These are phyloP conservation scores for Furculomyces boomerangus DNA, from an alignment of 371 early-diverging fungal genomes.

Conservation along the genomic window DNA sequence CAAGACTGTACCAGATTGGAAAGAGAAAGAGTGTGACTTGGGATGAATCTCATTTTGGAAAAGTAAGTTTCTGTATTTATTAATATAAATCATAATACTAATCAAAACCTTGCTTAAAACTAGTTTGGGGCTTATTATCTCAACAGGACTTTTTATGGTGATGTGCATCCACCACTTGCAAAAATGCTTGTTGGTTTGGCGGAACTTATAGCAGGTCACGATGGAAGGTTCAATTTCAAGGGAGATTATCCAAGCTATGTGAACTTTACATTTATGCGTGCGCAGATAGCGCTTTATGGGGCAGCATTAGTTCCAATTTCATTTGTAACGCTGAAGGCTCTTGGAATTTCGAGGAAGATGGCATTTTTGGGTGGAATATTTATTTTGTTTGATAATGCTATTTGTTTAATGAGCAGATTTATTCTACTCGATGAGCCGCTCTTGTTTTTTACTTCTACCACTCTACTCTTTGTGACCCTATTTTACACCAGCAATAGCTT, in stretches of 20 bases:
- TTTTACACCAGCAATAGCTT: slow-evolving; percentile 71
- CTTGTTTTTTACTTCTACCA: slow-evolving; percentile 77
- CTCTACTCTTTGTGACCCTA: slow-evolving; percentile 53
- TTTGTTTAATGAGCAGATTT: slow-evolving; percentile 79
- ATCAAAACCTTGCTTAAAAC: background rate
- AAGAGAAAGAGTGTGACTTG: slow-evolving; percentile 51
- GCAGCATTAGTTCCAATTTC: slow-evolving; percentile 85
- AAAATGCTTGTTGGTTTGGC: slow-evolving; percentile 94
- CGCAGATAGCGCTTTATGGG: slow-evolving; percentile 80
- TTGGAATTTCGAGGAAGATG: slow-evolving; percentile 49
- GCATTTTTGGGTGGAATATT: slow-evolving; percentile 56
- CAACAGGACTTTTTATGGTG: slow-evolving; percentile 89
- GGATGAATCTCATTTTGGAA: slow-evolving; percentile 80
- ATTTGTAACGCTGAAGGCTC: slow-evolving; percentile 76
- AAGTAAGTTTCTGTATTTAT: slow-evolving; percentile 8
- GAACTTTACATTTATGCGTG: slow-evolving; percentile 84
- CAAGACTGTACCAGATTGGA: slow-evolving; percentile 67
- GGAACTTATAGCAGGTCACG: slow-evolving; percentile 74
- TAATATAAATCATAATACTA: background rate
- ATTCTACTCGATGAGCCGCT: slow-evolving; percentile 97
- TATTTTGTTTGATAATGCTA: slow-evolving; percentile 74
- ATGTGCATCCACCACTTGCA: slow-evolving; percentile 99
- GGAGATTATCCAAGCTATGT: slow-evolving; percentile 72
- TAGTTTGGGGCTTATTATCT: slow-evolving; percentile 90
- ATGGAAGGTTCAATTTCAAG: slow-evolving; percentile 80